A percentile compares a stretch with the other conserved stretches of the same genome.
Conservation (phyloP, 331 rosid genomes). For the Acacia concinna region DNA sequence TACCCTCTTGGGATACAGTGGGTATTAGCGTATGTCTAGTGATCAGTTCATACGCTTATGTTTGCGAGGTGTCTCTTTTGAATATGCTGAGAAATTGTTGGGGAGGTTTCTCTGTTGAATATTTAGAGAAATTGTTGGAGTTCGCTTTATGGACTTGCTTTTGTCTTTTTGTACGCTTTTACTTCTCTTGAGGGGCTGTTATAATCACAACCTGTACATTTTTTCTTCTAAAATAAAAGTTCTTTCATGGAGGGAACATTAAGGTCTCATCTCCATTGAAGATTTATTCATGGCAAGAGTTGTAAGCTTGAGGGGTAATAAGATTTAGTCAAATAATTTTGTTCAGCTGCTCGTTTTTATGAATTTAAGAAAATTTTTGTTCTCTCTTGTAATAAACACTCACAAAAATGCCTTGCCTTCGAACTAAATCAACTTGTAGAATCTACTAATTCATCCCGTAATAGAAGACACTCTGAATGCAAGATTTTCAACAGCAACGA, state of each 20-base stretch:
- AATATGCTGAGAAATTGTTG: background rate
- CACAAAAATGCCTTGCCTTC: constrained; percentile 9
- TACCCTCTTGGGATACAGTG: background rate
- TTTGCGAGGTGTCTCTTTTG: background rate
- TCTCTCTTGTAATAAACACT: background rate
- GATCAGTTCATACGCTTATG: background rate
- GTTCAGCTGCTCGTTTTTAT: background rate
- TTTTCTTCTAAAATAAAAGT: background rate
- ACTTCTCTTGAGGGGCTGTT: background rate
- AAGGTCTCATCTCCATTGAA: background rate
- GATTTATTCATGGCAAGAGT: background rate
- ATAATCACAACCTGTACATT: background rate
- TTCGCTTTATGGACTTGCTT: background rate
- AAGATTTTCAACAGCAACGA: background rate
- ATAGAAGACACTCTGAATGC: background rate
- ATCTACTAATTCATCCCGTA: background rate
- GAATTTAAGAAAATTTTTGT: background rate
- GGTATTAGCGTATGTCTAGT: background rate
- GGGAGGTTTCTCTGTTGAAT: background rate
- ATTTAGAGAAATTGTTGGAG: background rate
- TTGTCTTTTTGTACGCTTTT: background rate
- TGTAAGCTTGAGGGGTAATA: background rate
- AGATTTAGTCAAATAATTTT: background rate
- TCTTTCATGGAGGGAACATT: background rate
- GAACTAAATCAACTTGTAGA: background rate